These are phyloP conservation scores for Sphaerostilbella broomeana DNA, from an alignment of 2,329 filamentous ascomycete species.

Conservation along the genomic window DNA sequence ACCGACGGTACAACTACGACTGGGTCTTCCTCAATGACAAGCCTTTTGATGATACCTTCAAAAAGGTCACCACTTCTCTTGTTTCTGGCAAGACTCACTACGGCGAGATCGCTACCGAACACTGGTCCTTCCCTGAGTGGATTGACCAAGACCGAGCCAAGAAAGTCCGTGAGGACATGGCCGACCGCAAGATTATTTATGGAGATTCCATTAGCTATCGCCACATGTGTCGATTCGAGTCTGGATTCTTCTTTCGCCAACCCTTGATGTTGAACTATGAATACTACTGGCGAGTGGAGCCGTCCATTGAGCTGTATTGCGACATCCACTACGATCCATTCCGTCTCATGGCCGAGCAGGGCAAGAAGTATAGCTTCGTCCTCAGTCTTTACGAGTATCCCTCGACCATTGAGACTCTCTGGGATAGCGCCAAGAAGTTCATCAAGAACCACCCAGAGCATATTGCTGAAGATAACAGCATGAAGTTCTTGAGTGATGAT, in stretches of 20 bases:
- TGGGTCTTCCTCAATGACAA: constrained; percentile 99
- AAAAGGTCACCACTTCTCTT: constrained; percentile 78
- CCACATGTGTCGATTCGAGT: constrained; percentile 99
- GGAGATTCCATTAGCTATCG: constrained; percentile 95
- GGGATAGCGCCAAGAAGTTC: constrained; percentile 93
- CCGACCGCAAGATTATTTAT: constrained; percentile 91
- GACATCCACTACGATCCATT: constrained; percentile 95
- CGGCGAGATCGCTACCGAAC: constrained; percentile 79
- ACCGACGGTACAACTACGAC: constrained; percentile 92
- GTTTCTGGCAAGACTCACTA: constrained; percentile 93
- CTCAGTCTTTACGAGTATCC: constrained; percentile 94
- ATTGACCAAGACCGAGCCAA: constrained; percentile 93
- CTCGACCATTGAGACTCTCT: constrained; percentile 92
- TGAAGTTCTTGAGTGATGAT: constrained; percentile 89
- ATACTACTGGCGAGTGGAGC: constrained; percentile 99
- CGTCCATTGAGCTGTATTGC: constrained; percentile 92
- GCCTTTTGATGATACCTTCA: constrained; percentile 89
- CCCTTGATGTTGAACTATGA: constrained; percentile 91
- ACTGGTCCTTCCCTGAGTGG: constrained; percentile 95
- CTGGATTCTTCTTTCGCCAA: constrained; percentile 98
- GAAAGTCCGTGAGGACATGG: constrained; percentile 91
- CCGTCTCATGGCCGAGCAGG: constrained; percentile 90
- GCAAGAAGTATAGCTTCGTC: constrained; percentile 98
- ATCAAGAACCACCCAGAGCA: constrained; percentile 87
- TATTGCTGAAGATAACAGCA: constrained; percentile 73